These are phyloP conservation scores for Lecanicillium sp. DNA, from an alignment of 2,329 filamentous ascomycete genomes.

Conservation along the genomic window DNA sequence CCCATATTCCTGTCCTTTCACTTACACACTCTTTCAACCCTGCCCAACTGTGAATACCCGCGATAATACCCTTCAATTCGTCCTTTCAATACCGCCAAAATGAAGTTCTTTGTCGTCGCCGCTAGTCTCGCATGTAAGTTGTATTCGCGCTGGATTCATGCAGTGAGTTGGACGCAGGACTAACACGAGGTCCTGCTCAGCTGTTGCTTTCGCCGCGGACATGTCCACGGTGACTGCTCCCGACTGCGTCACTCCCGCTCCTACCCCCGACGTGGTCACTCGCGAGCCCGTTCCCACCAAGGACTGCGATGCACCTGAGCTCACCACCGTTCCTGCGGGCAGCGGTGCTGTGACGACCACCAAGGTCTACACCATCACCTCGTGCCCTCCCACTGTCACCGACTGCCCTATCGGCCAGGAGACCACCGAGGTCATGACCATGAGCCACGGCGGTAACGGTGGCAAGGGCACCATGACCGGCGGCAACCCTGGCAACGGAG, in stretches of 20 bases:
- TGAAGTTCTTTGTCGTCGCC: constrained; percentile 6
- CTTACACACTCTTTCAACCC: constrained; percentile 1
- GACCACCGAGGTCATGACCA: constrained; percentile 8
- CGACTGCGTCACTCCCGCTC: constrained; percentile 6
- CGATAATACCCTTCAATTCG: not conserved
- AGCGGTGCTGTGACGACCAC: not conserved
- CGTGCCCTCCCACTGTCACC: constrained; percentile 10
- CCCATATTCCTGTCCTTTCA: not conserved
- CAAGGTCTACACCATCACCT: constrained; percentile 12
- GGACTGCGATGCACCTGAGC: constrained; percentile 6
- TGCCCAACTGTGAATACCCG: not conserved
- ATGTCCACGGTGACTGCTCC: constrained; percentile 6
- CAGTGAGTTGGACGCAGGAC: too few species aligned
- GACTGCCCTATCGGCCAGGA: constrained; percentile 11
- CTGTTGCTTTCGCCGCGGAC: constrained; percentile 5
- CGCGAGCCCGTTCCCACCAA: constrained; percentile 8
- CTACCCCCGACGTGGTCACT: constrained; percentile 11
- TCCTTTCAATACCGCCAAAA: constrained; percentile 2
- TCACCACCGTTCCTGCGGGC: constrained; percentile 7
- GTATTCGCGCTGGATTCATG: not conserved
- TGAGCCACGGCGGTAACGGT: not conserved
- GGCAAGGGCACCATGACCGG: not conserved
- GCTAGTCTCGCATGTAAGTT: constrained; percentile 7
- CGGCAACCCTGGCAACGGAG: not conserved
- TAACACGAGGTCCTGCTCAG: not conserved